A percentile compares a stretch with the other conserved stretches of the same genome.
Evolutionary conservation across 176 grass and related monocot genomes (phyloP).

Genomic region (Carex pumila): DNA sequence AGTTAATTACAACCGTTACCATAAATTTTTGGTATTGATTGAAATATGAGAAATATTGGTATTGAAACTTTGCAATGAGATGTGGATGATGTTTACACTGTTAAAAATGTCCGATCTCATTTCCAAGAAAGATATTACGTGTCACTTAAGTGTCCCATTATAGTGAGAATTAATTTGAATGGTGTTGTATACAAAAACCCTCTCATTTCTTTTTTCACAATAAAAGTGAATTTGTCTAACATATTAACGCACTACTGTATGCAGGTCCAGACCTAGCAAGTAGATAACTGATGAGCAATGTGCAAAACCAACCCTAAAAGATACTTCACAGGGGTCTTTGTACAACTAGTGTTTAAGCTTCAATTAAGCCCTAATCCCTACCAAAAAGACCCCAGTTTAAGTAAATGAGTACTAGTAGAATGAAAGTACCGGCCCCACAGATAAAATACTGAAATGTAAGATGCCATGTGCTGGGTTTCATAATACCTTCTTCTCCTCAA

Average conservation of each 20-base stretch:
- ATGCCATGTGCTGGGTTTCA: not conserved
- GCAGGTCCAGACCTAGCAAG: not conserved
- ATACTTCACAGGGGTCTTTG: not conserved
- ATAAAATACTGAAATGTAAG: not conserved
- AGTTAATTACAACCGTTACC: not conserved
- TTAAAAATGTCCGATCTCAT: not conserved
- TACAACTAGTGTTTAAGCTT: not conserved
- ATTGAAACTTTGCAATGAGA: not conserved
- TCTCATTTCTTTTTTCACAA: not conserved
- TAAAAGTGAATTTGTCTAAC: not conserved
- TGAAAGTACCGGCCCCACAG: not conserved
- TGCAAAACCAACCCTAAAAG: not conserved
- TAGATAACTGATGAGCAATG: not conserved
- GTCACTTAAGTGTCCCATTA: no score
- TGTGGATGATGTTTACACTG: not conserved
- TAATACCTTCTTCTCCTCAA: conserved; percentile 82
- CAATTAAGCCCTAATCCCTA: not conserved
- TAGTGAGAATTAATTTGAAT: not conserved
- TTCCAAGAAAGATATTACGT: no score
- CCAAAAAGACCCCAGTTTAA: not conserved
- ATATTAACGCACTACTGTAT: not conserved
- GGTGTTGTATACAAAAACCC: not conserved
- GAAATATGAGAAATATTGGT: not conserved
- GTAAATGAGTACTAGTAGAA: not conserved
- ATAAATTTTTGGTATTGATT: not conserved